Evolutionary conservation across 495 filamentous ascomycete species (phyloP).

Genomic region (Penicillium taxi): DNA sequence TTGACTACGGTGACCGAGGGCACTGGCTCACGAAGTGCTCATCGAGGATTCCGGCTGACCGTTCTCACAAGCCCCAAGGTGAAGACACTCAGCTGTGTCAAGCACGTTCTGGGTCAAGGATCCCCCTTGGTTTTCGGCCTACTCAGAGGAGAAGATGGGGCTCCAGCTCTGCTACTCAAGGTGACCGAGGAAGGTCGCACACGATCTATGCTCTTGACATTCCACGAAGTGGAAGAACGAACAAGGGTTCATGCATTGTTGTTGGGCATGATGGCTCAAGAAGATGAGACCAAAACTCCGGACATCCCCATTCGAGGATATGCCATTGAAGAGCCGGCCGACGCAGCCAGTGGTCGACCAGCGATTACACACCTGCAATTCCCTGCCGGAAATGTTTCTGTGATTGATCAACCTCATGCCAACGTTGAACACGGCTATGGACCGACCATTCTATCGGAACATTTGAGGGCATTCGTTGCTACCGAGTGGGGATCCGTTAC

Average conservation of each 20-base stretch:
- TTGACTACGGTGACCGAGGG: constrained; percentile 53
- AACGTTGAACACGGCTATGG: constrained; percentile 37
- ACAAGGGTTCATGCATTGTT: constrained; percentile 58
- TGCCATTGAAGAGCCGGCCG: constrained; percentile 51
- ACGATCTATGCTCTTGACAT: constrained; percentile 64
- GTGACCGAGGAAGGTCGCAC: constrained; percentile 57
- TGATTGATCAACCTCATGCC: constrained; percentile 47
- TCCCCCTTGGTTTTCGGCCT: constrained; percentile 66
- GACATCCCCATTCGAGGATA: constrained; percentile 55
- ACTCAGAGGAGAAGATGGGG: constrained; percentile 56
- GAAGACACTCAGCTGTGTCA: constrained; percentile 65
- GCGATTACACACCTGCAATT: constrained; percentile 33
- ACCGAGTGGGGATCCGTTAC: constrained; percentile 61
- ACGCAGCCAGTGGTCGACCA: constrained; percentile 20
- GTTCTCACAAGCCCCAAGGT: constrained; percentile 67
- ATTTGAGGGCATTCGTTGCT: constrained; percentile 59
- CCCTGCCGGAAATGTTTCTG: constrained; percentile 32
- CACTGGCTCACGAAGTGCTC: constrained; percentile 56
- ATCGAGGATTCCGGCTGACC: constrained; percentile 67
- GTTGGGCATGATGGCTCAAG: constrained; percentile 53
- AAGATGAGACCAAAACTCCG: constrained; percentile 53
- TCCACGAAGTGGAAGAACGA: constrained; percentile 60
- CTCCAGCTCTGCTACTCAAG: constrained; percentile 59
- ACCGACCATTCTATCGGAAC: constrained; percentile 59
- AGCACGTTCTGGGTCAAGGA: constrained; percentile 51